Conservation (phyloP, 169 alveolate species). For the Plasmodium vivax region DNA sequence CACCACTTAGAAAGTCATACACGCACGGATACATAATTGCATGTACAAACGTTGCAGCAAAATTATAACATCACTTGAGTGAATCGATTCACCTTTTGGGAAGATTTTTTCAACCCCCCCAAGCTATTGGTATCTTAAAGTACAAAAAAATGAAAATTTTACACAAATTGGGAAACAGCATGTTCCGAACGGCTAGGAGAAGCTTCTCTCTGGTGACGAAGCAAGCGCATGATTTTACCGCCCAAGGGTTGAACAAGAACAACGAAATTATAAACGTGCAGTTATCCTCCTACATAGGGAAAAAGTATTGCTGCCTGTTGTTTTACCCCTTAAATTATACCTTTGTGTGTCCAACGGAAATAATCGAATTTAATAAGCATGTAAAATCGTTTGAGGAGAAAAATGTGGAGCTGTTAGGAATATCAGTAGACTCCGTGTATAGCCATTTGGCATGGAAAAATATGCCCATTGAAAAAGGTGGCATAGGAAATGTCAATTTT, state of each 20-base stretch:
- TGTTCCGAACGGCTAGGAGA: slow-evolving; percentile 19
- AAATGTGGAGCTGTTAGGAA: slow-evolving; percentile 82
- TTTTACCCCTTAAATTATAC: slow-evolving; percentile 87
- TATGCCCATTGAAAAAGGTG: slow-evolving; percentile 82
- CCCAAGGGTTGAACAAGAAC: slow-evolving; percentile 76
- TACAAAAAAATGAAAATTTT: not conserved
- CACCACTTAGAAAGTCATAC: not conserved
- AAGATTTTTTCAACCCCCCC: not conserved
- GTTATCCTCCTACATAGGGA: slow-evolving; percentile 77
- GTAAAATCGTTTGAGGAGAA: slow-evolving; percentile 78
- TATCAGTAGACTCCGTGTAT: slow-evolving; percentile 85
- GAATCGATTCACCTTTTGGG: not conserved
- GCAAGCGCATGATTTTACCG: slow-evolving; percentile 77
- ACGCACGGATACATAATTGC: not conserved
- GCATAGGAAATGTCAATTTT: slow-evolving; percentile 80
- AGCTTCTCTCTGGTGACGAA: slow-evolving; percentile 76
- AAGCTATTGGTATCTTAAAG: not conserved
- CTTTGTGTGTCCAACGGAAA: slow-evolving; percentile 87
- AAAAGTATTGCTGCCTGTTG: slow-evolving; percentile 79
- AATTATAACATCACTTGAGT: not conserved
- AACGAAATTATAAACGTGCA: slow-evolving; percentile 78
- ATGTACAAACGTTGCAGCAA: not conserved
- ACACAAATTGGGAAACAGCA: not conserved
- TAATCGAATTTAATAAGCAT: slow-evolving; percentile 83
- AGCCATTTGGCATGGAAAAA: slow-evolving; percentile 86